Evolutionary conservation across 2,329 filamentous ascomycete genomes (phyloP).

Genomic region (Macrophomina phaseolina): DNA sequence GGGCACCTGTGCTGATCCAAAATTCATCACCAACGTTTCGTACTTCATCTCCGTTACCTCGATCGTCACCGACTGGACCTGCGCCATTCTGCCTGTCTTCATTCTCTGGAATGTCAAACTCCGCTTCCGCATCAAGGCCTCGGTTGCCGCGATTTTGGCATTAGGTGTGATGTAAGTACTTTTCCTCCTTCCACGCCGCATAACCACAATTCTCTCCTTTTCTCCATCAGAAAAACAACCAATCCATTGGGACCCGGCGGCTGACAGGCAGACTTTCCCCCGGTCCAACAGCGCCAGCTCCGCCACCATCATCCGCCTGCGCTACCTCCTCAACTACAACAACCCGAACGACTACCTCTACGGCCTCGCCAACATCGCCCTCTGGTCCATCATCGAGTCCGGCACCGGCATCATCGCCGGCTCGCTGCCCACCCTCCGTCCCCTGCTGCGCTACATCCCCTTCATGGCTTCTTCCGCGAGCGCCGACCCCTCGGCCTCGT

Average conservation of each 20-base stretch:
- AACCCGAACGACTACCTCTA: conserved; percentile 49
- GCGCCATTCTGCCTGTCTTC: conserved; percentile 42
- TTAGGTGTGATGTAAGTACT: conserved; percentile 50
- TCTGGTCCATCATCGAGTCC: conserved; percentile 57
- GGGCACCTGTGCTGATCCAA: background rate
- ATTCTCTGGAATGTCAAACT: conserved; percentile 51
- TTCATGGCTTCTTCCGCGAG: background rate
- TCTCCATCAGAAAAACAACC: background rate
- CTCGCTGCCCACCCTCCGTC: conserved; percentile 54
- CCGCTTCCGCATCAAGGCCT: conserved; percentile 52
- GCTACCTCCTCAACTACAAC: conserved; percentile 49
- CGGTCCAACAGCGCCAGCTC: conserved; percentile 39
- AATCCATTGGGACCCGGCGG: background rate
- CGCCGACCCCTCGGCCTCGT: too few species aligned
- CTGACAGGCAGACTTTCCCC: background rate
- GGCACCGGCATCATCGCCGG: conserved; percentile 59
- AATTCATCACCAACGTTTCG: conserved; percentile 37
- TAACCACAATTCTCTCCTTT: background rate
- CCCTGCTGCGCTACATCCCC: conserved; percentile 41
- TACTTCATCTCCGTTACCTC: conserved; percentile 44
- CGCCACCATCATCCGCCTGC: conserved; percentile 50
- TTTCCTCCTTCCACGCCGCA: background rate
- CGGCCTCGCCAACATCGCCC: conserved; percentile 48
- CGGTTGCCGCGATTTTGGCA: conserved; percentile 51
- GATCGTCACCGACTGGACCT: conserved; percentile 39